Base-by-base conservation (phyloP, 371 early-diverging fungal species). In the Syncephalastrum monosporum region DNA sequence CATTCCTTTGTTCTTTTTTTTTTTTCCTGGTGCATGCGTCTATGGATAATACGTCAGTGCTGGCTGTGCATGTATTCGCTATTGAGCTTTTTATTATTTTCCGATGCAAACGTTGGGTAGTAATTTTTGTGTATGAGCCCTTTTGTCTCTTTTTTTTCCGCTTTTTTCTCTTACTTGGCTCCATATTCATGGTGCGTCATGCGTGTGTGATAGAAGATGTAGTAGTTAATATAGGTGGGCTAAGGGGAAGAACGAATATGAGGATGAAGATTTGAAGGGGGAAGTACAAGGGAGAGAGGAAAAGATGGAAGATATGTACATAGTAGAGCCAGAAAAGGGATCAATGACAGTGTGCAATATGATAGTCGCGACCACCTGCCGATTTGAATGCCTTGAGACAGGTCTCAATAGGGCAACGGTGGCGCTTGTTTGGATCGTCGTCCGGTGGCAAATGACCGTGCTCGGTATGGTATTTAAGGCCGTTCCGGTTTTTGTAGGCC, bases 401-500 rank as follows among this genome's bases (percentile, higher is more conserved):
- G 19, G 58, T 53, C 1, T 58, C 62, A 51, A 72, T 61, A 24
- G 76, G 68, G 41, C 76, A 79, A 53, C 68, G 67, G 50, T 79
- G 75, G 7, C 95, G 96, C 74, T 94, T 95, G 25, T 85, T 67
- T n/a, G 71, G 66, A 61, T 69, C 69, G 21, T 81, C 79, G 42
- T 63, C 74, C 27, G 64, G 59, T 8, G 66, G 68, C 54, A 71
- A 75, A 58, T 96, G 96, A 13, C 90, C 90, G 57, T 93, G 92
- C 61, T 82, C 79, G 59, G 89, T 85, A 71, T 96, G 97, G 77
- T 96, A 96, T 71, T 95, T 94, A 56, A 99, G 82, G 10, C 99
- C 99, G 64, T 97, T 98, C 27, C 92, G 86, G 77, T 98, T 98
- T 78, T 98, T 98, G 82, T 98, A 99, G 21, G 90, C 82, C 73